Percentiles rank a stretch among this genome's conserved stretches.
Evolutionary conservation across 2,329 filamentous ascomycete species (phyloP).

Genomic region (Penicillium sp.): DNA sequence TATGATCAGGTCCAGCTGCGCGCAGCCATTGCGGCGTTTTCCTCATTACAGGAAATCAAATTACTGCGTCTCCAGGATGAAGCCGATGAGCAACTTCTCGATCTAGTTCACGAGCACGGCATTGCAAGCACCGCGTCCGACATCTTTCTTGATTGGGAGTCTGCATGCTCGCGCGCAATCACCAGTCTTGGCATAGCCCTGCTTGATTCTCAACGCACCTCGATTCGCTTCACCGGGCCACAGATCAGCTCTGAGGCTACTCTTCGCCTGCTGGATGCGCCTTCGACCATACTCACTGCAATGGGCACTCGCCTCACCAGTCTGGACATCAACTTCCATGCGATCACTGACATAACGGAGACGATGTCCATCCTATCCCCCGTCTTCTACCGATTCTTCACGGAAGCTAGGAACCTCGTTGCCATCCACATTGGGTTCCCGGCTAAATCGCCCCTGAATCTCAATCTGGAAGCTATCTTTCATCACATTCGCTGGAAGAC

Average conservation of each 20-base stretch:
- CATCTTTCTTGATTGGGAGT: slow-evolving; percentile 54
- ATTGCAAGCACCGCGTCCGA: slow-evolving; percentile 31
- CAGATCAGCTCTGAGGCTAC: slow-evolving; percentile 58
- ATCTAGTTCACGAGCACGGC: slow-evolving; percentile 46
- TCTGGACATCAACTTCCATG: slow-evolving; percentile 59
- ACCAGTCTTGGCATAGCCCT: slow-evolving; percentile 54
- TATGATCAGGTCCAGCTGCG: slow-evolving; percentile 50
- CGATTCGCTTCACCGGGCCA: slow-evolving; percentile 56
- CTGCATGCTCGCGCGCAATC: slow-evolving; percentile 57
- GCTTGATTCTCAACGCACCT: slow-evolving; percentile 50
- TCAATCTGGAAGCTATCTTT: slow-evolving; percentile 57
- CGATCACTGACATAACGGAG: slow-evolving; percentile 50
- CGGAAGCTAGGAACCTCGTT: slow-evolving; percentile 54
- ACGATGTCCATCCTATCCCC: slow-evolving; percentile 54
- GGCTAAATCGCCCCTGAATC: slow-evolving; percentile 49
- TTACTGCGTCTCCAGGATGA: slow-evolving; percentile 57
- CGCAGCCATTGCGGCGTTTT: slow-evolving; percentile 53
- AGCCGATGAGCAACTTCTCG: slow-evolving; percentile 50
- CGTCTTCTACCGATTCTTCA: slow-evolving; percentile 55
- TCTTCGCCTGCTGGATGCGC: slow-evolving; percentile 44
- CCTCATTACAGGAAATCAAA: slow-evolving; percentile 57
- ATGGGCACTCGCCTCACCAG: slow-evolving; percentile 55
- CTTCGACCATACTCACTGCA: slow-evolving; percentile 44
- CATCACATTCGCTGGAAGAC: slow-evolving; percentile 57
- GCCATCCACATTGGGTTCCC: slow-evolving; percentile 61